Conservation (phyloP, 441 rosid genomes). For the Erysimum pusillum region DNA sequence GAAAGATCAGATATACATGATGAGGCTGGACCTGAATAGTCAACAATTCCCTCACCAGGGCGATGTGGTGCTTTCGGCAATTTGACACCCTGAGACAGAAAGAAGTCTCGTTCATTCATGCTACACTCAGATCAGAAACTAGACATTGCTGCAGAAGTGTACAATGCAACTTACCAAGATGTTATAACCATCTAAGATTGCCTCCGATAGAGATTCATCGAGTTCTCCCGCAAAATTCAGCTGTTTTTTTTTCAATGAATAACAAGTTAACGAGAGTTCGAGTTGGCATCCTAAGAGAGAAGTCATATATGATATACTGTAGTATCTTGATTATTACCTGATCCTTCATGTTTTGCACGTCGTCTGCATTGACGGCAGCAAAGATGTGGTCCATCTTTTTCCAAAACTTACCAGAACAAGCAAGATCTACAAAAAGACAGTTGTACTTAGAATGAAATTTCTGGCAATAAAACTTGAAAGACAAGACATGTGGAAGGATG, state of each 20-base stretch:
- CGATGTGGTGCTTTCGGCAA: constrained; percentile 53
- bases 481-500: constrained; percentile 39
- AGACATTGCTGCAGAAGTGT: constrained; percentile 14
- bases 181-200: constrained; percentile 55
- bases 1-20: constrained; percentile 53
- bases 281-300: constrained; percentile 35
- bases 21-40: constrained; percentile 52
- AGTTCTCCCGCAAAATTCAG: constrained; percentile 74
- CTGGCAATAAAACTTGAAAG: constrained; percentile 26
- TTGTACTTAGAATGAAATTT: constrained; percentile 19
- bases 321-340: constrained; percentile 63
- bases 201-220: constrained; percentile 68
- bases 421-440: constrained; percentile 62
- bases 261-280: constrained; percentile 19
- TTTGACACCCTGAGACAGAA: constrained; percentile 59
- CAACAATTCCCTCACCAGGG: constrained; percentile 54
- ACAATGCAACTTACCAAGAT: constrained; percentile 57
- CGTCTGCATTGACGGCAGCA: constrained; percentile 66
- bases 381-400: constrained; percentile 86
- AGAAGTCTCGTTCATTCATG: constrained; percentile 30
- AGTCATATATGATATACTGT: constrained; percentile 19
- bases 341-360: constrained; percentile 73
- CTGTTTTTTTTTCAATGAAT: constrained; percentile 55
- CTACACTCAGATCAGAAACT: constrained; percentile 24
- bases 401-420: constrained; percentile 85